A percentile compares a stretch with the other conserved stretches of the same genome.
These are phyloP conservation scores for Taphrina populina DNA, from an alignment of 1,139 yeast genomes.

Conservation along the genomic window DNA sequence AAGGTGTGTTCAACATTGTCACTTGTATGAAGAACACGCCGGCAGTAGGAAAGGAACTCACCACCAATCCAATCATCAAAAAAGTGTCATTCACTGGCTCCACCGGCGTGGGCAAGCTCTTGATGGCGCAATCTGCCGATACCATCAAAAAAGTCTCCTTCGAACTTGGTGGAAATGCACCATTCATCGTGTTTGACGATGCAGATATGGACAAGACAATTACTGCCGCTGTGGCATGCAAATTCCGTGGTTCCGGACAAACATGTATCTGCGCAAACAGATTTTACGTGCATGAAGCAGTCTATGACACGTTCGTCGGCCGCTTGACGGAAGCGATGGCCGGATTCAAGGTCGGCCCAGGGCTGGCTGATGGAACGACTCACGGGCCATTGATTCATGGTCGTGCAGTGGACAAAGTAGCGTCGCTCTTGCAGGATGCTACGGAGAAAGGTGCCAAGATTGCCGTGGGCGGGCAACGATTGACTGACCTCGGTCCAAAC, in stretches of 20 bases:
- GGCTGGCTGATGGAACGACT: conserved; percentile 59
- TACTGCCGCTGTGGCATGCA: conserved; percentile 53
- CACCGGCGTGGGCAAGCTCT: conserved; percentile 73
- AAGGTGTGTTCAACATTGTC: conserved; percentile 74
- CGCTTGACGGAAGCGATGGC: conserved; percentile 55
- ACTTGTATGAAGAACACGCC: conserved; percentile 49
- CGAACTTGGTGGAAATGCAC: conserved; percentile 94
- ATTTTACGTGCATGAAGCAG: conserved; percentile 60
- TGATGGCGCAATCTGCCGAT: conserved; percentile 74
- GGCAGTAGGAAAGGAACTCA: conserved; percentile 64
- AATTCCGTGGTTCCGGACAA: conserved; percentile 53
- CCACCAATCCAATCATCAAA: conserved; percentile 65
- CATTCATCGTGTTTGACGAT: conserved; percentile 82
- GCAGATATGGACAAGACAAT: conserved; percentile 78
- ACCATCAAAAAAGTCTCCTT: conserved; percentile 76
- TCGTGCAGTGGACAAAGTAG: conserved; percentile 64
- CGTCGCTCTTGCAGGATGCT: conserved; percentile 68
- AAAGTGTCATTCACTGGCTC: conserved; percentile 92
- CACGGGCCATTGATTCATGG: conserved; percentile 68
- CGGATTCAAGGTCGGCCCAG: conserved; percentile 61
- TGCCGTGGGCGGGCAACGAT: conserved; percentile 58
- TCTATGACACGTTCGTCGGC: conserved; percentile 61
- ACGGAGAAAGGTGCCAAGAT: conserved; percentile 69
- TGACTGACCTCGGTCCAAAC: conserved; percentile 57
- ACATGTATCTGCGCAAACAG: conserved; percentile 79